Base-by-base conservation (phyloP, 495 filamentous ascomycete species). In the Daldinia bambusicola region DNA sequence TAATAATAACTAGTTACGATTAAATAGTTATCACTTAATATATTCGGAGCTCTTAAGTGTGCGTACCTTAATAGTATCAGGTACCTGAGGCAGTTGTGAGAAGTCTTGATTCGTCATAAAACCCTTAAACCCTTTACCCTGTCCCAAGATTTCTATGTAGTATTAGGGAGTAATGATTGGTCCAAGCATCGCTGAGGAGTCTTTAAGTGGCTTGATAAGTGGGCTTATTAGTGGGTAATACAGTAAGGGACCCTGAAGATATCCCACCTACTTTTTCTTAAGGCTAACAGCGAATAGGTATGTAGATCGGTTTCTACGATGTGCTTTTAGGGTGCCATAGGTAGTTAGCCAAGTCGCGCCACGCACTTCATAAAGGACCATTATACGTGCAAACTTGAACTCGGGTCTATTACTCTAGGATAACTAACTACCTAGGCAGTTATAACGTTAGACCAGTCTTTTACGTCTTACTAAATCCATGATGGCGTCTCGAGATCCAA, bases 401-500 rank as follows among this genome's bases (percentile, higher is more conserved):
- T 12, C 9, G 7, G 6, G 34, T 6, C 6, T 45, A 20, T 8
- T 45, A 57, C 38, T n/a, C 8, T 38, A 12, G 34, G 14, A 20
- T 10, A 55, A 7, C 10, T 20, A 26, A 1, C 32, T 26, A 20
- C 6, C 26, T 26, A n/a, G n/a, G n/a, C n/a, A n/a, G 26, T 26
- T 26, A 26, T 26, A 26, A 26, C 55, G n/a, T 13, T 40, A 26
- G 16, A 67, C 38, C 10, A 13, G 8, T 0, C 14, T 32, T 56
- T 30, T 6, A 5, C 20, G 1, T 58, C 31, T 30, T n/a, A 36
- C 22, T 59, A 20, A 26, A 26, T 22, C 10, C 20, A 22, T 7
- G 38, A 67, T 71, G 63, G 34, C 63, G 10, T 55, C 67, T 18
- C 53, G 50, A 41, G 41, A 61, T 18, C 50, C 68, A 18, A 58